These are phyloP conservation scores for Boletus sp. DNA, from an alignment of 1,284 basidiomycete species.

Conservation along the genomic window DNA sequence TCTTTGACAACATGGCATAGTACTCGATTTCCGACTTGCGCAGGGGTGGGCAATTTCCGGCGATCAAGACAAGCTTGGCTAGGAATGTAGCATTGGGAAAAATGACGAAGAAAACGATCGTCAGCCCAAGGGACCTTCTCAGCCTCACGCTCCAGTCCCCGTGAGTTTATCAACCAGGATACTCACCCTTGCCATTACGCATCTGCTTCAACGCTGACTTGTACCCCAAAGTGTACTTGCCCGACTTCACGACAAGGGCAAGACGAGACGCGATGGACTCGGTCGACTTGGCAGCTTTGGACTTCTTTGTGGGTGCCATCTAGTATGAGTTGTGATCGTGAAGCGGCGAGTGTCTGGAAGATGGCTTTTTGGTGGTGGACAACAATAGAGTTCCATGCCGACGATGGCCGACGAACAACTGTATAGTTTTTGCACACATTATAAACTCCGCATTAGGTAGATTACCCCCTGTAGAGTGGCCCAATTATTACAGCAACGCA, in stretches of 20 bases:
- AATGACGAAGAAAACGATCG: conserved; percentile 20
- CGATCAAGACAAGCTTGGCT: conserved; percentile 99
- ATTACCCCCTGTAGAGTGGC: conserved; percentile 4
- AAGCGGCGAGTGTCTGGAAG: conserved; percentile 21
- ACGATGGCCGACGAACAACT: conserved; percentile 22
- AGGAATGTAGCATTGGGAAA: conserved; percentile 16
- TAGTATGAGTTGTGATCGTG: conserved; percentile 28
- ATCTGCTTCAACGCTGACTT: conserved; percentile 98
- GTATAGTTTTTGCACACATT: conserved; percentile 22
- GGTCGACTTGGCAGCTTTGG: conserved; percentile 85
- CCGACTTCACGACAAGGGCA: conserved; percentile 97
- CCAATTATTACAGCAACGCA: conserved; percentile 52
- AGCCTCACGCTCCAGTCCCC: conserved; percentile 94
- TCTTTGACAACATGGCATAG: conserved; percentile 99
- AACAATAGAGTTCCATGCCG: conserved; percentile 14
- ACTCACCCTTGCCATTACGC: conserved; percentile 95
- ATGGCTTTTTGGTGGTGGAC: conserved; percentile 2
- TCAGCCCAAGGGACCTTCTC: conserved; percentile 92
- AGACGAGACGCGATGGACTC: conserved; percentile 96
- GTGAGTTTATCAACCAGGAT: conserved; percentile 41
- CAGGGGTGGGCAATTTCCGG: conserved; percentile 98
- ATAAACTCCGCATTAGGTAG: conserved; percentile 20
- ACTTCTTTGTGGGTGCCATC: conserved; percentile 95
- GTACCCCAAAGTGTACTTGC: conserved; percentile 91
- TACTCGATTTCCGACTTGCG: conserved; percentile 99